phyloP scores from a whole-genome alignment of 495 filamentous ascomycete species.

The Penicillium waksmanii region DNA sequence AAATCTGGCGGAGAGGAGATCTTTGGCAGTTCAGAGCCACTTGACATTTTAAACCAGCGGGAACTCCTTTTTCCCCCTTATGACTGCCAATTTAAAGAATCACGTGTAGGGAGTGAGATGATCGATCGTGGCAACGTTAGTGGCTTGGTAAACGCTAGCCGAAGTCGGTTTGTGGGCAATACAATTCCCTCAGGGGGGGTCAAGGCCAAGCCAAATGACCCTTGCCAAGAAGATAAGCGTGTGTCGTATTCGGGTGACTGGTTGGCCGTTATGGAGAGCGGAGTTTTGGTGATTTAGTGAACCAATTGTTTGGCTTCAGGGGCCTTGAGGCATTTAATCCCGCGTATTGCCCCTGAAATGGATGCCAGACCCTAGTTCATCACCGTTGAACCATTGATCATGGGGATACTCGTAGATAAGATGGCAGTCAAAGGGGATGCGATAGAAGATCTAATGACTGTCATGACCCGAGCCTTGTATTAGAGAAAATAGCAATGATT shows the following conservation, averaged over 20 bases:
- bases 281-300: background rate
- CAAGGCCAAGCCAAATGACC: background rate
- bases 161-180: background rate
- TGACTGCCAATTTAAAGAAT: background rate
- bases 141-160: background rate
- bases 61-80: background rate
- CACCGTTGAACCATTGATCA: background rate
- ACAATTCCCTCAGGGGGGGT: conserved; percentile 2
- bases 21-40: background rate
- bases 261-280: background rate
- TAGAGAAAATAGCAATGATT: too few species aligned
- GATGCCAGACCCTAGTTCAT: background rate
- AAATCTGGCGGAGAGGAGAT: background rate
- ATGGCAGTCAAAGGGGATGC: too few species aligned
- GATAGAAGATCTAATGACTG: too few species aligned
- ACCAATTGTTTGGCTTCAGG: conserved; percentile 3
- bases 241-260: conserved; percentile 4
- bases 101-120: background rate
- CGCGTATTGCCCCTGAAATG: background rate
- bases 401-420: background rate
- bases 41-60: conserved; percentile 2
- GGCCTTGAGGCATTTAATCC: background rate
- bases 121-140: conserved; percentile 3
- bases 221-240: conserved; percentile 2
- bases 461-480: too few species aligned